Base-by-base conservation (phyloP, 768 basidiomycete genomes). In the Ramaria sp. region DNA sequence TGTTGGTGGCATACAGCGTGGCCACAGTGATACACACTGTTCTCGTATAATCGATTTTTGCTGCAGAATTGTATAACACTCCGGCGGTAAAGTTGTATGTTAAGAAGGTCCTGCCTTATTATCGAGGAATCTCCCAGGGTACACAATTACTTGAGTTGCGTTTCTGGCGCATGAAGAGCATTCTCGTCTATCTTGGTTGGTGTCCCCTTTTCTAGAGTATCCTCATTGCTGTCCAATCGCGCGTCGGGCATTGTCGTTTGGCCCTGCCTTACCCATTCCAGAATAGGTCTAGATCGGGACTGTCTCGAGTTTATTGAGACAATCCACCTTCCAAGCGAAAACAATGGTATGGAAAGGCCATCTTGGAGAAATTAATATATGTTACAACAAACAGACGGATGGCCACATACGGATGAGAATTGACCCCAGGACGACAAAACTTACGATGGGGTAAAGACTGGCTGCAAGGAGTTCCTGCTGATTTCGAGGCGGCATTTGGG, bases 361-460 rank as follows among this genome's bases (percentile, higher is more conserved):
- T 49, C 48, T 49, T 20, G 16, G 34, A 30, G 15, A 24, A 47
- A 5, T 10, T 4, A 18, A 47, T 4, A 47, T 4, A 7, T 12
- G 24, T 48, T 48, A n/a, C 7, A 49, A 49, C n/a, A n/a, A n/a
- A n/a, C n/a, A 16, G 36, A 8, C 8, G 30, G 34, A 13, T 49
- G 13, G 34, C 9, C 54, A 65, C 83, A 61, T 66, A 88, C 88
- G 88, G 50, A 82, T 76, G 60, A 95, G 69, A 61, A 96, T 91
- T 2, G 92, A 96, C 4, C 80, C 75, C 1, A 97, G 72, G 1
- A 97, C 91, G 47, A 94, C 69, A 65, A 95, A 97, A 6, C 87
- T 74, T 0, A 93, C 88, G 47, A 97, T 83, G 0, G 91, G 88
- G 60, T 90, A 81, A 12, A 96, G 73, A 5, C 71, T 74, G 4